These are phyloP conservation scores for Alopecurus myosuroides DNA, from an alignment of 176 grass and related monocot species.

Conservation along the genomic window DNA sequence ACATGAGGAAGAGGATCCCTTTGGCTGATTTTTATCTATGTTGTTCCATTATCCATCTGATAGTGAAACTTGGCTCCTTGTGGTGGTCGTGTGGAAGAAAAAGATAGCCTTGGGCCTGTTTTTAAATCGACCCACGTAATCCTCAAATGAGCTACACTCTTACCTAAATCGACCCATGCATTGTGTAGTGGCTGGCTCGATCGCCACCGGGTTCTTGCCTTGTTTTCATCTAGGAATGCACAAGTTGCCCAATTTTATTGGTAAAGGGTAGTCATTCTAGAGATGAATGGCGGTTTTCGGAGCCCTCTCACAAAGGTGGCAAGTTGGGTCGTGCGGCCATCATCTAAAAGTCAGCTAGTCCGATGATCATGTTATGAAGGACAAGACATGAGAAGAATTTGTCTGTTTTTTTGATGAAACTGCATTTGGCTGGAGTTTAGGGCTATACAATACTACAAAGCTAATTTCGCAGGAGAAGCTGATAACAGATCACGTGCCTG, in stretches of 20 bases:
- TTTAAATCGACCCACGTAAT: too few relatives aligned
- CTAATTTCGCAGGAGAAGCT: not conserved
- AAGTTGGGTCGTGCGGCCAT: not conserved
- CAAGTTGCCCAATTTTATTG: not conserved
- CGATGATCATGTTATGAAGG: not conserved
- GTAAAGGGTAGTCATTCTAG: not conserved
- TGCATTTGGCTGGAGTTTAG: not conserved
- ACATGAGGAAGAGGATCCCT: not conserved
- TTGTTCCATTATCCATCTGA: too few relatives aligned
- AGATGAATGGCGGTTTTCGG: not conserved
- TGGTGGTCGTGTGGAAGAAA: too few relatives aligned
- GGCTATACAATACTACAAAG: not conserved
- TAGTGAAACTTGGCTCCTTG: too few relatives aligned
- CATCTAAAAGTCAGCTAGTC: not conserved
- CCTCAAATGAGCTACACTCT: not conserved
- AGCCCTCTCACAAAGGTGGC: not conserved
- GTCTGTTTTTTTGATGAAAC: not conserved
- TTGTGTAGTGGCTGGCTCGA: too few relatives aligned
- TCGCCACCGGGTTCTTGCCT: not conserved
- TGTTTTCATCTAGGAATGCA: not conserved
- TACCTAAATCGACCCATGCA: not conserved
- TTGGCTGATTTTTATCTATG: not conserved
- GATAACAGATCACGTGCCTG: conserved; percentile 28
- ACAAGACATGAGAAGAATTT: not conserved
- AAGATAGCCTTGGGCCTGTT: not conserved